A percentile compares a stretch with the other conserved stretches of the same genome.
Conservation (phyloP, 2,329 filamentous ascomycete species). For the Sporothrix pseudoabietina region DNA sequence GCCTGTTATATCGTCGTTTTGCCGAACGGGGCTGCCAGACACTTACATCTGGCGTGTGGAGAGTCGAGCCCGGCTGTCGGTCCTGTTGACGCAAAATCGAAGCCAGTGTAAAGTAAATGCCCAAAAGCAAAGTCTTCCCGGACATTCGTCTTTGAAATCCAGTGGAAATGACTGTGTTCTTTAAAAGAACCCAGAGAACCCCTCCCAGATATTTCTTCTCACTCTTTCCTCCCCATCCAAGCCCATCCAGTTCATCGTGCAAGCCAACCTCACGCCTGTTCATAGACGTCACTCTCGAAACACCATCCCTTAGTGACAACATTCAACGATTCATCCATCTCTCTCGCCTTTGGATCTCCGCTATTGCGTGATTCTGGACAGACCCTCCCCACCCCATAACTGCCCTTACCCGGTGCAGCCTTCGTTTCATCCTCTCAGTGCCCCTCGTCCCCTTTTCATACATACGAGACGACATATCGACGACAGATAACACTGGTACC, state of each 20-base stretch:
- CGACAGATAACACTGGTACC: background rate
- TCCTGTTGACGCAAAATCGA: conserved; percentile 23
- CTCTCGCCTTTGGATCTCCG: background rate
- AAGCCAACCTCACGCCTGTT: background rate
- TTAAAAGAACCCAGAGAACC: conserved; percentile 18
- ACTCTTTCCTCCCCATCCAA: background rate
- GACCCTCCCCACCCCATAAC: background rate
- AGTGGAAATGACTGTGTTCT: background rate
- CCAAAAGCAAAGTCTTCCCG: background rate
- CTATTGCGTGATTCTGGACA: conserved; percentile 20
- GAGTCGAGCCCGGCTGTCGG: conserved; percentile 30
- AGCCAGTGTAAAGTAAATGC: conserved; percentile 12
- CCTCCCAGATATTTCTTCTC: background rate
- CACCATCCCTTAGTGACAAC: background rate
- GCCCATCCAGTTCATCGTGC: background rate
- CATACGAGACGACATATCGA: background rate
- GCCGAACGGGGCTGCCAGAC: background rate
- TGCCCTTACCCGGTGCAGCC: background rate
- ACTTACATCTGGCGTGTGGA: background rate
- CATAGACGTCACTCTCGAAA: conserved; percentile 1
- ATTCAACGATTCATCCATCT: background rate
- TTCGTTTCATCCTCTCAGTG: background rate
- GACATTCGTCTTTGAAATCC: conserved; percentile 27
- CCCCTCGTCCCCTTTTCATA: background rate
- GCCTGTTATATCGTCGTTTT: conserved; percentile 11